Evolutionary conservation across 2,329 filamentous ascomycete species (phyloP).

Genomic region (Venturia effusa): DNA sequence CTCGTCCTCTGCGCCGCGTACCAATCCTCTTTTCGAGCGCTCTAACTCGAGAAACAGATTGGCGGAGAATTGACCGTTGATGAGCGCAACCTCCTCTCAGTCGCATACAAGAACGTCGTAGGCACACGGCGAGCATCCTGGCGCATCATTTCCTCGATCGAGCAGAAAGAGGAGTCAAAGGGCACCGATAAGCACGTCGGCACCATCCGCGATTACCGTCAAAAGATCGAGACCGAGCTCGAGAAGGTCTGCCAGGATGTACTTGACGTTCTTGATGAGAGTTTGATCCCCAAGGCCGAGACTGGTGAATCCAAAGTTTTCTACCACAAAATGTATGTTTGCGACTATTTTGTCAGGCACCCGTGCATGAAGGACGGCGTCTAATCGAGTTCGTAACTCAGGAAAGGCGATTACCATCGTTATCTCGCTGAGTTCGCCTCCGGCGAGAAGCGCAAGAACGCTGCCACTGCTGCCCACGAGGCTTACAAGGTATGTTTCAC

Average conservation of each 20-base stretch:
- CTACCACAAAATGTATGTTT: conserved; percentile 96
- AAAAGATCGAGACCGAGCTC: conserved; percentile 96
- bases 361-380: neutral
- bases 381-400: conserved; percentile 29
- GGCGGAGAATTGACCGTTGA: conserved; percentile 58
- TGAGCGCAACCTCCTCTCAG: conserved; percentile 84
- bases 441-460: conserved; percentile 83
- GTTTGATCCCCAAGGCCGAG: conserved; percentile 89
- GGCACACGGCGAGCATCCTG: conserved; percentile 96
- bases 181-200: conserved; percentile 88
- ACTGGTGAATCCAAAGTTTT: conserved; percentile 99
- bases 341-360: neutral
- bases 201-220: conserved; percentile 92
- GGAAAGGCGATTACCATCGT: conserved; percentile 96
- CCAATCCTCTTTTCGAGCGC: neutral
- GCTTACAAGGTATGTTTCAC: conserved; percentile 76
- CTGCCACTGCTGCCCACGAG: conserved; percentile 79
- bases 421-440: conserved; percentile 90
- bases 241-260: conserved; percentile 98
- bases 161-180: conserved; percentile 99
- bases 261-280: conserved; percentile 85
- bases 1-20: neutral
- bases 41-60: conserved; percentile 33
- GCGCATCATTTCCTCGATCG: conserved; percentile 99
- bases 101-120: conserved; percentile 99